Conservation (phyloP, 108 stramenopile genomes). For the Licmophora abbreviata region DNA sequence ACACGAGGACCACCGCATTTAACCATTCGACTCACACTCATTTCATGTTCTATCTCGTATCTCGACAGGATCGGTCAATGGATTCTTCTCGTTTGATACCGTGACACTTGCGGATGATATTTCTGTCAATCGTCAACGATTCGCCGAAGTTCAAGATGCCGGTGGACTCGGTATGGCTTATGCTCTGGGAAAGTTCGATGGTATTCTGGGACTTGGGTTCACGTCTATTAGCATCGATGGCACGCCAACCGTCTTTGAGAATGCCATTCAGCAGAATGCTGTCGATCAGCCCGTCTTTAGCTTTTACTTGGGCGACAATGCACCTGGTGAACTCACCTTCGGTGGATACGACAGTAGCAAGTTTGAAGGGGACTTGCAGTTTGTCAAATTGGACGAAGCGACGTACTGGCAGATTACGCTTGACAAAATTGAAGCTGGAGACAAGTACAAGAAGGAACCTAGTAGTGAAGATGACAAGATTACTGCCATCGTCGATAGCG, state of each 20-base stretch:
- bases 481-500: conserved; percentile 92
- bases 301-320: conserved; percentile 93
- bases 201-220: conserved; percentile 97
- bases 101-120: conserved; percentile 74
- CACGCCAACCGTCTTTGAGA: conserved; percentile 88
- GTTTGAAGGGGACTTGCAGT: conserved; percentile 71
- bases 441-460: conserved; percentile 17
- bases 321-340: conserved; percentile 90
- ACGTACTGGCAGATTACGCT: conserved; percentile 91
- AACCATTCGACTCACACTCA: too few species aligned
- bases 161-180: conserved; percentile 95
- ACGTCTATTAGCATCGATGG: conserved; percentile 80
- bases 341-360: conserved; percentile 86
- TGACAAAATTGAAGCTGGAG: conserved; percentile 56
- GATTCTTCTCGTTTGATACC: conserved; percentile 61
- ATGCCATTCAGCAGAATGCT: conserved; percentile 77
- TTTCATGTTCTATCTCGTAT: too few species aligned
- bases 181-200: conserved; percentile 93
- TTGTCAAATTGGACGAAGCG: conserved; percentile 60
- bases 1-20: too few species aligned
- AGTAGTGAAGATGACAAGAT: conserved; percentile 15
- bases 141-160: conserved; percentile 91
- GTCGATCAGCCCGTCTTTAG: conserved; percentile 83
- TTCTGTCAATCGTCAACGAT: conserved; percentile 52
- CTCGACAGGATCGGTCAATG: conserved; percentile 70